Conservation (phyloP, 1,139 yeast species). For the Blastobotrys indianensis region DNA sequence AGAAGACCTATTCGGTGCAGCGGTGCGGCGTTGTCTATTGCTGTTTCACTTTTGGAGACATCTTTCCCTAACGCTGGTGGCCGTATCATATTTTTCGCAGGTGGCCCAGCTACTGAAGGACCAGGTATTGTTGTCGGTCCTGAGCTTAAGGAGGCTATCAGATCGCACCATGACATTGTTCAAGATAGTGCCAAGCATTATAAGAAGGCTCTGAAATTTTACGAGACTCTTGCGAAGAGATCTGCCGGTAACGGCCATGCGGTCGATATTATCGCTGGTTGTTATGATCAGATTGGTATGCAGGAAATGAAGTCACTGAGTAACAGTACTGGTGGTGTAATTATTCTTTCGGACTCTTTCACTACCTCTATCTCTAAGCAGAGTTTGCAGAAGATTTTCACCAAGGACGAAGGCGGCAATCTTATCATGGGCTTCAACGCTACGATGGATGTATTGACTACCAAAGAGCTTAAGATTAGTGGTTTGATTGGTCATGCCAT, state of each 20-base stretch:
- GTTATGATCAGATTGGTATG: slow-evolving; percentile 97
- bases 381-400: slow-evolving; percentile 79
- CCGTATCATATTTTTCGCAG: slow-evolving; percentile 82
- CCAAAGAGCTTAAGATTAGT: slow-evolving; percentile 80
- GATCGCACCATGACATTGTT: slow-evolving; percentile 95
- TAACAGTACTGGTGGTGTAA: slow-evolving; percentile 88
- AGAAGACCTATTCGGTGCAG: slow-evolving; percentile 88
- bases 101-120: slow-evolving; percentile 92
- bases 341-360: slow-evolving; percentile 89
- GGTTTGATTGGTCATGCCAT: slow-evolving; percentile 95
- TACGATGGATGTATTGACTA: slow-evolving; percentile 77
- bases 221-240: slow-evolving; percentile 70
- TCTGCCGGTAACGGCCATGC: slow-evolving; percentile 77
- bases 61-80: slow-evolving; percentile 90
- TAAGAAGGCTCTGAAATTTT: slow-evolving; percentile 83
- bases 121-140: slow-evolving; percentile 95
- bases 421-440: slow-evolving; percentile 63
- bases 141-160: slow-evolving; percentile 88
- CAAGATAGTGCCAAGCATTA: slow-evolving; percentile 86
- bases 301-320: slow-evolving; percentile 90
- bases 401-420: slow-evolving; percentile 81
- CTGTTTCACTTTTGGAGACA: slow-evolving; percentile 74
- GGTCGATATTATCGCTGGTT: slow-evolving; percentile 92
- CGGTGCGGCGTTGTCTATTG: slow-evolving; percentile 87
- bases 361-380: slow-evolving; percentile 96